Conservation (phyloP, 768 basidiomycete genomes). For the Podaxis carcinomalis region DNA sequence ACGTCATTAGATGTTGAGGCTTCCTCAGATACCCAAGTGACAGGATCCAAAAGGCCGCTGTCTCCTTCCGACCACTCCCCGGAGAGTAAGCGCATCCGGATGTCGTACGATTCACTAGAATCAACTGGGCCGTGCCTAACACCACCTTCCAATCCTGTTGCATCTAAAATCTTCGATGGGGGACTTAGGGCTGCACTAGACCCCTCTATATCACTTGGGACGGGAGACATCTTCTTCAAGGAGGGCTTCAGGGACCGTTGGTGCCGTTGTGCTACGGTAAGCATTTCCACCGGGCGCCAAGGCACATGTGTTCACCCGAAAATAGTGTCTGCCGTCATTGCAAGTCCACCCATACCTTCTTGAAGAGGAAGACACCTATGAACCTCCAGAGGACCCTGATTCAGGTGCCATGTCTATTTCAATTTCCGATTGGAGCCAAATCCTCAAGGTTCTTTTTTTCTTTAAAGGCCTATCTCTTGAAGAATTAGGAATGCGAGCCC, state of each 20-base stretch:
- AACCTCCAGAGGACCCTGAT: conserved; percentile 84
- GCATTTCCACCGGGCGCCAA: conserved; percentile 8
- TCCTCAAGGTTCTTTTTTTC: not conserved
- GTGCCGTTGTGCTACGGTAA: conserved; percentile 67
- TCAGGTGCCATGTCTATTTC: conserved; percentile 40
- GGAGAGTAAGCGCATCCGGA: conserved; percentile 34
- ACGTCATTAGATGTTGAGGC: conserved; percentile 9
- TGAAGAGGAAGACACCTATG: conserved; percentile 79
- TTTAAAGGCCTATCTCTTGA: conserved; percentile 68
- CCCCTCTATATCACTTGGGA: conserved; percentile 34
- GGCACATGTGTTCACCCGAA: not conserved
- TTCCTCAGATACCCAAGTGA: conserved; percentile 18
- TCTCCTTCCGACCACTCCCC: conserved; percentile 33
- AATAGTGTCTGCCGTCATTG: conserved; percentile 57
- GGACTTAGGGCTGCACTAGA: conserved; percentile 18
- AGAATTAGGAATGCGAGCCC: conserved; percentile 78
- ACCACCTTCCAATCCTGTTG: conserved; percentile 43
- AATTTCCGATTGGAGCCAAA: not conserved
- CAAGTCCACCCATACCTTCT: conserved; percentile 55
- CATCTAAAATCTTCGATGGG: conserved; percentile 40
- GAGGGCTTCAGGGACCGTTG: conserved; percentile 74
- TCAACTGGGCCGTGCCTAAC: conserved; percentile 43
- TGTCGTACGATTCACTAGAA: conserved; percentile 16
- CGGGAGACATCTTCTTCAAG: conserved; percentile 73
- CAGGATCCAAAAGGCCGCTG: conserved; percentile 48